Conservation (phyloP, 305 asterid genomes). For the Coffea humblotiana region DNA sequence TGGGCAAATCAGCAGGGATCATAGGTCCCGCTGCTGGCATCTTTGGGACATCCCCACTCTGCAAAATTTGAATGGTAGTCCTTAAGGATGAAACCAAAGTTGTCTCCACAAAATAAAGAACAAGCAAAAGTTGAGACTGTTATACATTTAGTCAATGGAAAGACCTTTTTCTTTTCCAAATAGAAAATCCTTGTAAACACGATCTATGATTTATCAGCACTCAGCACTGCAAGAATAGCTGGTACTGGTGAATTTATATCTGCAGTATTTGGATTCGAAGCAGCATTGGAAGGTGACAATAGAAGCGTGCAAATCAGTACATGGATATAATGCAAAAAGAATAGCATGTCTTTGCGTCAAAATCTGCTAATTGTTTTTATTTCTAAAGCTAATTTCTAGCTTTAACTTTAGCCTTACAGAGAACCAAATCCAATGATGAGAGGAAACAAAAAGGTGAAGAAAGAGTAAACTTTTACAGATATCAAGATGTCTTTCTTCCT, state of each 20-base stretch:
- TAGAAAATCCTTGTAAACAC: neutral
- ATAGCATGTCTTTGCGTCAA: neutral
- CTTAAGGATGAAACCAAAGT: neutral
- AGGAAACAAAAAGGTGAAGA: neutral
- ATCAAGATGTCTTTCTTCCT: neutral
- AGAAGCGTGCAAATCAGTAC: constrained; percentile 39
- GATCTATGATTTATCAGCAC: constrained; percentile 12
- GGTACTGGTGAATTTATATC: constrained; percentile 42
- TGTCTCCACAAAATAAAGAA: neutral
- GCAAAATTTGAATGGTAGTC: constrained; percentile 19
- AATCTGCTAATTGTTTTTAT: constrained; percentile 6
- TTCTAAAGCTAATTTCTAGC: no score
- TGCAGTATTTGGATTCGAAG: constrained; percentile 44
- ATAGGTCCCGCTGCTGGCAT: constrained; percentile 42
- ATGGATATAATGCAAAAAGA: neutral
- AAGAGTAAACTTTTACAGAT: neutral
- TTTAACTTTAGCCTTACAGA: constrained; percentile 26
- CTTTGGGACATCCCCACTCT: constrained; percentile 50
- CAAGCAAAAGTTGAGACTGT: no score
- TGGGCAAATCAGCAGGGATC: constrained; percentile 48
- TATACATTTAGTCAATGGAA: neutral
- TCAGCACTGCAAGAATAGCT: constrained; percentile 37
- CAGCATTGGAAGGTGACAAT: constrained; percentile 36
- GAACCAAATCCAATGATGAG: neutral
- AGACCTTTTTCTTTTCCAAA: neutral